A percentile compares a stretch with the other conserved stretches of the same genome.
phyloP scores from a whole-genome alignment of 148 eudicot species.

The Cornus kousa region DNA sequence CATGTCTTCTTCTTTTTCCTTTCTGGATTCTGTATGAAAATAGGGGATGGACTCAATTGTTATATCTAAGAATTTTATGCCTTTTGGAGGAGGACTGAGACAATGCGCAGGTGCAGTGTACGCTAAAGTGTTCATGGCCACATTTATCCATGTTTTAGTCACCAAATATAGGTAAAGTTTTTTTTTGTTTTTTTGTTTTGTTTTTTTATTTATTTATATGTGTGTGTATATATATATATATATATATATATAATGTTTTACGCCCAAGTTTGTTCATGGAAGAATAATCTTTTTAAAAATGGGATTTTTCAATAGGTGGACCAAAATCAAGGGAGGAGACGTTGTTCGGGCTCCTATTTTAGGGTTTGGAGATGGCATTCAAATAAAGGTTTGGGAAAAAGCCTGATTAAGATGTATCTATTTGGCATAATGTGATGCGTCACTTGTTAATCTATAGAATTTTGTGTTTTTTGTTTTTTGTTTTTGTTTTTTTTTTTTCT shows the following conservation, averaged over 20 bases:
- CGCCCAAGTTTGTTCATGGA: too few relatives aligned
- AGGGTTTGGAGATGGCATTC: slow-evolving; percentile 10
- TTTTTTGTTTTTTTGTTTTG: too few relatives aligned
- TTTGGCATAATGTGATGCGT: neutral
- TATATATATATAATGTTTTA: too few relatives aligned
- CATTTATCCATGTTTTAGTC: slow-evolving; percentile 37
- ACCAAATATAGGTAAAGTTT: slow-evolving; percentile 34
- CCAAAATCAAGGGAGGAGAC: slow-evolving; percentile 13
- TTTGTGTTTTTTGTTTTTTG: too few relatives aligned
- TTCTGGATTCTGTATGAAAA: neutral
- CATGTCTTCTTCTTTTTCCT: too few relatives aligned
- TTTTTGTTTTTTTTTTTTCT: too few relatives aligned
- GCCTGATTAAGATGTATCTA: neutral
- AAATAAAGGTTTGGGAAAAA: neutral
- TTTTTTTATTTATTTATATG: too few relatives aligned
- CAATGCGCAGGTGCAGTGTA: slow-evolving; percentile 51
- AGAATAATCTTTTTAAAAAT: too few relatives aligned
- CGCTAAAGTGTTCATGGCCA: slow-evolving; percentile 31
- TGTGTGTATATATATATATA: too few relatives aligned
- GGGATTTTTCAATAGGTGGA: neutral
- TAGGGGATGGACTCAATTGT: slow-evolving; percentile 28
- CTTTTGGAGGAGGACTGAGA: slow-evolving; percentile 47
- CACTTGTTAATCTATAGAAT: neutral
- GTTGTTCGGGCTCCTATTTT: slow-evolving; percentile 3
- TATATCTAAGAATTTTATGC: slow-evolving; percentile 38